phyloP scores from a whole-genome alignment of 352 stramenopile species.

The Hyaloperonospora arabidopsidis region DNA sequence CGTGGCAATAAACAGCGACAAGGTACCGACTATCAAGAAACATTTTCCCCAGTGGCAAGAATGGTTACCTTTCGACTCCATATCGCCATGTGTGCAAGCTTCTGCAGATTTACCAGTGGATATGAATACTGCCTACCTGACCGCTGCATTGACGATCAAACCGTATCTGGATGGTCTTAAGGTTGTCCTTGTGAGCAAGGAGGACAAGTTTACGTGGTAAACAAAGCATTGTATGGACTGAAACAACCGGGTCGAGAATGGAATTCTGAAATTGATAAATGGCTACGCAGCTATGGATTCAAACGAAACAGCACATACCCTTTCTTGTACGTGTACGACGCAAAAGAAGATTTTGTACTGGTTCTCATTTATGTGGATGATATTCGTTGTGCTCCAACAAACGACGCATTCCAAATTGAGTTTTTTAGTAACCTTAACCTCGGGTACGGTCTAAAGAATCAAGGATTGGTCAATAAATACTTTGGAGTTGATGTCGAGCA shows the following conservation, averaged over 20 bases:
- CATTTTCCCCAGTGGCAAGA: constrained; percentile 1
- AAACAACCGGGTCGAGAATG: neutral
- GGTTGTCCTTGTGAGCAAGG: neutral
- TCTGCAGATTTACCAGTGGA: constrained; percentile 3
- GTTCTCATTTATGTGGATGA: neutral
- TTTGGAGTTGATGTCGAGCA: neutral
- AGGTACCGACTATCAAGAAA: constrained; percentile 7
- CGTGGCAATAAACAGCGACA: constrained; percentile 6
- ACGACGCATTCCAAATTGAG: neutral
- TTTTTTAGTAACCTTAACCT: neutral
- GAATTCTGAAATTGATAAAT: no score
- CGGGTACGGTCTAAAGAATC: neutral
- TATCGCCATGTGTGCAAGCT: neutral
- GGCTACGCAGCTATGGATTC: no score
- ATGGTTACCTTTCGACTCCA: constrained; percentile 12
- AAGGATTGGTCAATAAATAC: neutral
- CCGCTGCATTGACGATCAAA: neutral
- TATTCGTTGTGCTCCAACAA: neutral
- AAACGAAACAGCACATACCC: constrained; percentile 1
- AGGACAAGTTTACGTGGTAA: neutral
- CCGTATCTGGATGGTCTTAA: neutral
- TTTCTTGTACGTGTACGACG: neutral
- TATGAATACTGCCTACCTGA: constrained; percentile 4
- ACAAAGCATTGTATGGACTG: neutral
- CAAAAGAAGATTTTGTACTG: neutral